These are phyloP conservation scores for Ceratobasidium sp. DNA, from an alignment of 1,284 basidiomycete genomes.

Conservation along the genomic window DNA sequence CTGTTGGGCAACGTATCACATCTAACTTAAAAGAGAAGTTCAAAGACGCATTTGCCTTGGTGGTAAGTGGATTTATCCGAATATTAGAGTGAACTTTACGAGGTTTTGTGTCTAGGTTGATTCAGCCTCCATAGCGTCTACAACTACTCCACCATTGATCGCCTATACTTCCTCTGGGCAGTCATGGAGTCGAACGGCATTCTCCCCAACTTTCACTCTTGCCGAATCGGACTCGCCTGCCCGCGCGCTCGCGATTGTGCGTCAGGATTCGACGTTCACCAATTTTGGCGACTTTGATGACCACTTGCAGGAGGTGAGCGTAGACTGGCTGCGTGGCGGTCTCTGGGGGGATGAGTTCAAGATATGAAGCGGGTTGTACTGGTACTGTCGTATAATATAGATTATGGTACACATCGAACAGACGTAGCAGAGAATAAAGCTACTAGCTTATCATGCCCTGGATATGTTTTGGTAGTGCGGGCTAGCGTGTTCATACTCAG, in stretches of 20 bases:
- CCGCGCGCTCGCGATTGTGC: slow-evolving; percentile 66
- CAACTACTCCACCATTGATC: background rate
- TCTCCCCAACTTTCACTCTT: slow-evolving; percentile 65
- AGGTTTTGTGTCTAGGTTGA: slow-evolving; percentile 64
- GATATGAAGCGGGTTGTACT: background rate
- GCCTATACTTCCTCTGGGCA: slow-evolving; percentile 38
- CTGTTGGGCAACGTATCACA: slow-evolving; percentile 74
- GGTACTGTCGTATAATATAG: slow-evolving; percentile 3
- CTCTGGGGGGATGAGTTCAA: slow-evolving; percentile 39
- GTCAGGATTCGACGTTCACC: slow-evolving; percentile 64
- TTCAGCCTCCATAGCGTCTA: slow-evolving; percentile 69
- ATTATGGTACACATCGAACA: background rate
- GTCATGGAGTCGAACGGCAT: slow-evolving; percentile 40
- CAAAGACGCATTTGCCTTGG: slow-evolving; percentile 72
- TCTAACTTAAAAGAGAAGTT: slow-evolving; percentile 68
- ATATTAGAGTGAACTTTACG: slow-evolving; percentile 56
- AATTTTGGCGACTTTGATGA: slow-evolving; percentile 83
- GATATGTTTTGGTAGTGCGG: slow-evolving; percentile 78
- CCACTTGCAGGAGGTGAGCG: slow-evolving; percentile 78
- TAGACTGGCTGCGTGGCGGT: slow-evolving; percentile 69
- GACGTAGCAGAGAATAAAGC: background rate
- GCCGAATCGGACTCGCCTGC: slow-evolving; percentile 62
- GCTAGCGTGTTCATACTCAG: slow-evolving; percentile 80
- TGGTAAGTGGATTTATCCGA: slow-evolving; percentile 64
- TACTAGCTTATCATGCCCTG: slow-evolving; percentile 1